Evolutionary conservation across 306 rosid genomes (phyloP), one percentile per base, ranked within the genome.

Genomic region (Abrus precatorius): DNA sequence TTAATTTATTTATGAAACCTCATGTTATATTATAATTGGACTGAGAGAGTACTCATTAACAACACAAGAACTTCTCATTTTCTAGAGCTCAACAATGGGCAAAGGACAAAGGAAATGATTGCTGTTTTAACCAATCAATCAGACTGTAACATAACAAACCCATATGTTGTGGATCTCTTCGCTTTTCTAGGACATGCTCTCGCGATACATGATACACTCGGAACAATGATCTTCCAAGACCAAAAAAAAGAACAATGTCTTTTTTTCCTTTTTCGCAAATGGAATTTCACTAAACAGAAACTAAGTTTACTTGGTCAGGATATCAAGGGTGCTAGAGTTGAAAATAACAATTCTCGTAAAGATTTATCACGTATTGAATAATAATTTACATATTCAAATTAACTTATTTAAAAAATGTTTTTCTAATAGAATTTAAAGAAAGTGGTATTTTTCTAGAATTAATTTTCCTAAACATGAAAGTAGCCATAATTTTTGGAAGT

Each of bases 161-260:
- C 87, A 69, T 41, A 70, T 66, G 30, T 72, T 66, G 70, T 76
- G 87, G 90, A 86, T 84, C 90, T 86, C 83, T 72, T 12, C 74
- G 73, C 54, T 29, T 66, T 71, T 76, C 33, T 45, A 59, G 81
- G 86, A 72, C 59, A 29, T 30, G 53, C 32, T 59, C 78, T 73
- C 78, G 43, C 5, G 0, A 43, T 11, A 74, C 69, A 40, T 71
- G 9, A 49, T 33, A 71, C 47, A 43, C 66, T 41, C 43, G 30
- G 38, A 10, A 76, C 28, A 30, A 12, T 9, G 9, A 1, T 28
- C 9, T 76, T 50, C 20, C 20, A 20, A 20, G 20, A 20, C 20
- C 20, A 0, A 20, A 20, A 20, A 20, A 20, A 20, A 20, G 20
- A 20, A 20, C 20, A 20, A 20, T 20, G 20, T 20, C 20, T 20